Evolutionary conservation across 768 basidiomycete genomes (phyloP).

Genomic region (Leccinum broughii): DNA sequence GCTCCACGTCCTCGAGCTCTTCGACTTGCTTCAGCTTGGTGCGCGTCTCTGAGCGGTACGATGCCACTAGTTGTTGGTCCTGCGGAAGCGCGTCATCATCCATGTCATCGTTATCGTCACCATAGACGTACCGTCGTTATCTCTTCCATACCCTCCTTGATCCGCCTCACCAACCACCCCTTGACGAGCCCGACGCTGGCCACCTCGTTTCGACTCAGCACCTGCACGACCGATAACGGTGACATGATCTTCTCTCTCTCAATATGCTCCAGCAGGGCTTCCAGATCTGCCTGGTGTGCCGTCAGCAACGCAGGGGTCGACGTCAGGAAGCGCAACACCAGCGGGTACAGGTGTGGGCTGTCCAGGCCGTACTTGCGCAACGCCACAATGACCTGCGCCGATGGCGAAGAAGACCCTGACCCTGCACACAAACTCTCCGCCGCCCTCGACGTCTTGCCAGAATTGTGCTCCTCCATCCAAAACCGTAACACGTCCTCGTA

Average conservation of each 20-base stretch:
- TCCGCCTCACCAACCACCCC: slow-evolving; percentile 82
- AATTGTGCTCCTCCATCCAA: slow-evolving; percentile 75
- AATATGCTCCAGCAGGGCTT: slow-evolving; percentile 69
- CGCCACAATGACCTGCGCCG: slow-evolving; percentile 61
- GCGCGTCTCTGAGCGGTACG: slow-evolving; percentile 84
- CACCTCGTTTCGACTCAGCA: slow-evolving; percentile 84
- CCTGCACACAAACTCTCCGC: neutral
- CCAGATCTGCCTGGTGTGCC: slow-evolving; percentile 71
- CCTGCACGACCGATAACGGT: slow-evolving; percentile 86
- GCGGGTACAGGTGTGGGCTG: slow-evolving; percentile 77
- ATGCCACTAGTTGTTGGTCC: slow-evolving; percentile 86
- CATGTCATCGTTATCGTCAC: neutral
- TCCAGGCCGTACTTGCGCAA: slow-evolving; percentile 72
- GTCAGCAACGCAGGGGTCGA: slow-evolving; percentile 66
- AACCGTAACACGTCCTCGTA: slow-evolving; percentile 93
- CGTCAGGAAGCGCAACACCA: slow-evolving; percentile 89
- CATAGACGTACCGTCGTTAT: slow-evolving; percentile 69
- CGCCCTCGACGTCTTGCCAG: slow-evolving; percentile 1
- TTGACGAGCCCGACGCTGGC: slow-evolving; percentile 91
- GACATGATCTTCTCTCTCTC: slow-evolving; percentile 83
- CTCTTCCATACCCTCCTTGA: slow-evolving; percentile 70
- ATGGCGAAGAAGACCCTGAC: slow-evolving; percentile 35
- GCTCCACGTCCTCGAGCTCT: slow-evolving; percentile 74
- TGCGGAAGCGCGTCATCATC: slow-evolving; percentile 31
- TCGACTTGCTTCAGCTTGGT: slow-evolving; percentile 79